These are phyloP conservation scores for Carallia brachiata DNA, from an alignment of 345 rosid species.

Conservation along the genomic window DNA sequence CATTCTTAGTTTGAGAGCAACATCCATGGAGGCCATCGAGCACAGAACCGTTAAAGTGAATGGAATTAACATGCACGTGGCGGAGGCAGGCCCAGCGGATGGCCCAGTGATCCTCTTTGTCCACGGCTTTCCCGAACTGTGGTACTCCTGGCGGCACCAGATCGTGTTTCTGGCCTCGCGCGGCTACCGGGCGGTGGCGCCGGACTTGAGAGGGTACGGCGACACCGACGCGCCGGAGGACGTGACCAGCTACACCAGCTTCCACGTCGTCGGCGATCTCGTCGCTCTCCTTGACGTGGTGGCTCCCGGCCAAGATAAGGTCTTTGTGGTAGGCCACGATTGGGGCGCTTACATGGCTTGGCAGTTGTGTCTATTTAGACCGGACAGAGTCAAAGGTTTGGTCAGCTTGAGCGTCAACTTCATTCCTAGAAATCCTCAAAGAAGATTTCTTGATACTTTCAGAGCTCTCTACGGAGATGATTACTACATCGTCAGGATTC, in stretches of 20 bases:
- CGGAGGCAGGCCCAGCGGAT: constrained; percentile 18
- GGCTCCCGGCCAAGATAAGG: constrained; percentile 36
- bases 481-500: constrained; percentile 17
- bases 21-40: constrained; percentile 10
- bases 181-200: constrained; percentile 38
- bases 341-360: constrained; percentile 74
- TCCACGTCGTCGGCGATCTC: constrained; percentile 35
- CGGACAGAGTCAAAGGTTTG: constrained; percentile 64
- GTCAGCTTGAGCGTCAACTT: constrained; percentile 51
- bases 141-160: constrained; percentile 43
- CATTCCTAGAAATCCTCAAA: constrained; percentile 18
- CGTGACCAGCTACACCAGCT: constrained; percentile 7
- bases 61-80: constrained; percentile 32
- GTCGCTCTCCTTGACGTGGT: constrained; percentile 46
- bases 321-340: constrained; percentile 67
- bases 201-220: constrained; percentile 36
- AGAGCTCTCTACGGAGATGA: constrained; percentile 18
- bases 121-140: constrained; percentile 37
- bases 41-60: constrained; percentile 19
- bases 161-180: constrained; percentile 25
- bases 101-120: constrained; percentile 29
- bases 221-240: constrained; percentile 32
- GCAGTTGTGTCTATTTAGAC: constrained; percentile 52
- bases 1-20: not conserved
- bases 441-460: not conserved